Percentiles rank a stretch among this genome's conserved stretches.
Evolutionary conservation across 1,139 yeast species (phyloP).

Genomic region (Yamadazyma taylorii): DNA sequence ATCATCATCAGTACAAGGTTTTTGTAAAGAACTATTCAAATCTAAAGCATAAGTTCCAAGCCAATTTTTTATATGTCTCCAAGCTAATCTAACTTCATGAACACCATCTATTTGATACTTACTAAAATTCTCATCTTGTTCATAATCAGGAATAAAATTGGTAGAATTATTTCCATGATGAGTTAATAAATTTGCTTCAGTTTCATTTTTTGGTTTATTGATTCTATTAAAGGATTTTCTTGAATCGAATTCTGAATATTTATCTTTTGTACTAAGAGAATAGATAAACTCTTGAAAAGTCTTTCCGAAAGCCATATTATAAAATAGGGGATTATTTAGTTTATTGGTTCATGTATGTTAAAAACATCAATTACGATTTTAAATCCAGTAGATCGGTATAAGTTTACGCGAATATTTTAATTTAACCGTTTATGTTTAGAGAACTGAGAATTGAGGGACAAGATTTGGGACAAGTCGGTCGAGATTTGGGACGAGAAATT

Average conservation of each 20-base stretch:
- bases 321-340: too few species aligned
- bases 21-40: conserved; percentile 54
- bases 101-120: conserved; percentile 45
- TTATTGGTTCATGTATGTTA: too few species aligned
- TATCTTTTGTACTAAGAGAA: conserved; percentile 63
- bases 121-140: conserved; percentile 11
- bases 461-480: too few species aligned
- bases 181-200: conserved; percentile 32
- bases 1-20: conserved; percentile 65
- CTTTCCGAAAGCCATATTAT: conserved; percentile 29
- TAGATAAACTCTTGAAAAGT: conserved; percentile 57
- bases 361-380: too few species aligned
- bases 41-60: conserved; percentile 55
- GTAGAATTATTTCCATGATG: conserved; percentile 33
- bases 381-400: too few species aligned
- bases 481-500: too few species aligned
- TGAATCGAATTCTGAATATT: conserved; percentile 66
- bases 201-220: conserved; percentile 36
- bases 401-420: background rate
- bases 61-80: conserved; percentile 73
- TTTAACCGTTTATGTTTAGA: too few species aligned
- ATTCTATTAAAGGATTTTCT: conserved; percentile 48
- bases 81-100: conserved; percentile 61
- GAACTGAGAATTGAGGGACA: background rate
- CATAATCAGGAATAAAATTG: conserved; percentile 13